Conservation (phyloP, 306 rosid species). For the Begonia masoniana region DNA sequence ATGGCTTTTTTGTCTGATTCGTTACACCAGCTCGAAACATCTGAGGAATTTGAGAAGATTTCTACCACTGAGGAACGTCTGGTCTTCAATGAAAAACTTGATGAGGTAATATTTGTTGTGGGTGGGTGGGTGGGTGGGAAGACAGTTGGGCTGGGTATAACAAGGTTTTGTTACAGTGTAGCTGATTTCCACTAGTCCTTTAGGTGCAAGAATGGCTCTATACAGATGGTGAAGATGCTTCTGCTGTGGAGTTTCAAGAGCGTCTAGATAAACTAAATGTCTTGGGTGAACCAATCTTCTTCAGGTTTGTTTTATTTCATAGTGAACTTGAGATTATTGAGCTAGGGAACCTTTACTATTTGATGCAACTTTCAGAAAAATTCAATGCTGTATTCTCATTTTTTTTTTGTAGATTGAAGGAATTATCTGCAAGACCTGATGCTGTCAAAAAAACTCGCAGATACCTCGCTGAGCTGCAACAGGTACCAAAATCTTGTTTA, state of each 20-base stretch:
- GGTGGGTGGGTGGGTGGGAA: too few relatives aligned
- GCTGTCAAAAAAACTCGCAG: conserved; percentile 52
- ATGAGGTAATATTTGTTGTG: conserved; percentile 38
- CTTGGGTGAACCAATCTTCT: conserved; percentile 77
- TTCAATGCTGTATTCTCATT: conserved; percentile 12
- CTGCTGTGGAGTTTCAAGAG: conserved; percentile 73
- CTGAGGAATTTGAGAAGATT: conserved; percentile 37
- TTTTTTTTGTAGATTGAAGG: conserved; percentile 48
- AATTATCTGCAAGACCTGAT: conserved; percentile 69
- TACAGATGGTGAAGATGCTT: conserved; percentile 94
- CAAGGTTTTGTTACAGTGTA: not conserved
- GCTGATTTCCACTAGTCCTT: conserved; percentile 13
- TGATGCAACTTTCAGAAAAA: not conserved
- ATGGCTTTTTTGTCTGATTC: too few relatives aligned
- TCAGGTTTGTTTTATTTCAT: conserved; percentile 32
- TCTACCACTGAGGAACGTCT: conserved; percentile 71
- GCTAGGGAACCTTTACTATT: conserved; percentile 1
- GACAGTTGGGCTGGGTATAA: not conserved
- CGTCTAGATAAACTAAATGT: conserved; percentile 58
- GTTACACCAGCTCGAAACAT: conserved; percentile 62
- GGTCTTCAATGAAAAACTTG: conserved; percentile 70
- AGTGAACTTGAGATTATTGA: not conserved
- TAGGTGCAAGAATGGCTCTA: conserved; percentile 98
- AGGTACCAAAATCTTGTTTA: conserved; percentile 27
- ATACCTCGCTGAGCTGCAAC: conserved; percentile 54